Percentiles rank a stretch among this genome's conserved stretches.
Conservation (phyloP, 2,329 filamentous ascomycete genomes). For the Colletotrichum liriopes region DNA sequence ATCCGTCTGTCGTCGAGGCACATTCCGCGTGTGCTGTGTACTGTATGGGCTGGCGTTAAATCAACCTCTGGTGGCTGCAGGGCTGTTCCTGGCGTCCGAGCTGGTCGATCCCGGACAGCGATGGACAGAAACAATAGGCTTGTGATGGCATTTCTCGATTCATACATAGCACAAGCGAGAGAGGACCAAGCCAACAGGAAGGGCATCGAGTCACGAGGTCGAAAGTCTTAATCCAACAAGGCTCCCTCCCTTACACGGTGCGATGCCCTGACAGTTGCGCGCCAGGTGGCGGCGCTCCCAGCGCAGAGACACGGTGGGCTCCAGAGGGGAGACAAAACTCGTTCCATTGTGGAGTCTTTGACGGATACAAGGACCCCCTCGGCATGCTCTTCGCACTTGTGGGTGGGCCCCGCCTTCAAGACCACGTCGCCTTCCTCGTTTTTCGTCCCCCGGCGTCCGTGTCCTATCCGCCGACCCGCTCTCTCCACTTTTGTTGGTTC, state of each 20-base stretch:
- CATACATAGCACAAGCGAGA: neutral
- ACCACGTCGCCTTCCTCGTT: neutral
- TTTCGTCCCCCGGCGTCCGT: slow-evolving; percentile 10
- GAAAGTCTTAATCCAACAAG: neutral
- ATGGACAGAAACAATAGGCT: neutral
- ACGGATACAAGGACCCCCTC: slow-evolving; percentile 2
- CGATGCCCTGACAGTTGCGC: neutral
- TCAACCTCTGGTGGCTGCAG: slow-evolving; percentile 20
- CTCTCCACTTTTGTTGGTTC: slow-evolving; percentile 32
- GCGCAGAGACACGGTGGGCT: neutral
- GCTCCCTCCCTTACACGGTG: neutral
- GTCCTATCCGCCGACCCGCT: slow-evolving; percentile 27
- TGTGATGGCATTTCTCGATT: slow-evolving; percentile 7
- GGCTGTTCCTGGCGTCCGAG: slow-evolving; percentile 8
- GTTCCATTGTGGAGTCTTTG: slow-evolving; percentile 10
- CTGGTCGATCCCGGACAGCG: neutral
- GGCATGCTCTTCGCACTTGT: neutral
- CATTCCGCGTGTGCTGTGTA: neutral
- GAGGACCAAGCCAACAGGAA: neutral
- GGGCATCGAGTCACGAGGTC: neutral
- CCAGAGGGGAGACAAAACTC: neutral
- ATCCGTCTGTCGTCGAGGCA: neutral
- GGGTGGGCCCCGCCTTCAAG: neutral
- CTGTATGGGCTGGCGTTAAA: slow-evolving; percentile 16
- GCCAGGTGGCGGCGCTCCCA: neutral